Evolutionary conservation across 2,329 filamentous ascomycete species (phyloP).

Genomic region (Aspergillus sp.): DNA sequence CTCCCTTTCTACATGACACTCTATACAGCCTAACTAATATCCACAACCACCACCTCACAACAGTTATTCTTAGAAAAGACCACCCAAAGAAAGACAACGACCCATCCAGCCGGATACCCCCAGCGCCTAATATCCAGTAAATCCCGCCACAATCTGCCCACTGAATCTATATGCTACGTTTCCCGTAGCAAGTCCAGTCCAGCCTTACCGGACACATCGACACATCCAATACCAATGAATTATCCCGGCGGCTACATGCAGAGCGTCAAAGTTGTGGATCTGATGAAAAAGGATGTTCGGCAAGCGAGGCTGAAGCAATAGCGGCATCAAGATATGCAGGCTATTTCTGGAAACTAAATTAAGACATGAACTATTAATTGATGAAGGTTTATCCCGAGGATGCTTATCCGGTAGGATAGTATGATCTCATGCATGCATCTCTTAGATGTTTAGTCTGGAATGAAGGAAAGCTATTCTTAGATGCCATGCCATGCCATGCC

Average conservation of each 20-base stretch:
- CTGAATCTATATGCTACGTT: background rate
- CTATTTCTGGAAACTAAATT: background rate
- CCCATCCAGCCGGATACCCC: background rate
- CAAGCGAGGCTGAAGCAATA: background rate
- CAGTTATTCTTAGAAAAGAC: slow-evolving; percentile 8
- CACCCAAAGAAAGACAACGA: too few relatives aligned
- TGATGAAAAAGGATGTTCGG: background rate
- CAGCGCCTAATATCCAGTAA: background rate
- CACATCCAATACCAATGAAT: background rate
- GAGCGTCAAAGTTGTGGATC: background rate
- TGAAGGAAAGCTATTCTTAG: background rate
- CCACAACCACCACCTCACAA: background rate
- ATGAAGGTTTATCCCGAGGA: background rate
- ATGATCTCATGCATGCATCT: background rate
- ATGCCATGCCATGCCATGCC: background rate
- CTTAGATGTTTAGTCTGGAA: too few relatives aligned
- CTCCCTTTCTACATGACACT: too few relatives aligned
- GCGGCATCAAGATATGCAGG: background rate
- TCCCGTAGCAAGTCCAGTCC: background rate
- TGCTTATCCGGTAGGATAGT: too few relatives aligned
- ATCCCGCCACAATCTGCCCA: background rate
- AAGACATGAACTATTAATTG: background rate
- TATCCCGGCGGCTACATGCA: background rate
- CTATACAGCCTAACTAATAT: background rate
- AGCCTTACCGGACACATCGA: background rate